Conservation (phyloP, 2,329 filamentous ascomycete species). For the Exserohilum turcica region DNA sequence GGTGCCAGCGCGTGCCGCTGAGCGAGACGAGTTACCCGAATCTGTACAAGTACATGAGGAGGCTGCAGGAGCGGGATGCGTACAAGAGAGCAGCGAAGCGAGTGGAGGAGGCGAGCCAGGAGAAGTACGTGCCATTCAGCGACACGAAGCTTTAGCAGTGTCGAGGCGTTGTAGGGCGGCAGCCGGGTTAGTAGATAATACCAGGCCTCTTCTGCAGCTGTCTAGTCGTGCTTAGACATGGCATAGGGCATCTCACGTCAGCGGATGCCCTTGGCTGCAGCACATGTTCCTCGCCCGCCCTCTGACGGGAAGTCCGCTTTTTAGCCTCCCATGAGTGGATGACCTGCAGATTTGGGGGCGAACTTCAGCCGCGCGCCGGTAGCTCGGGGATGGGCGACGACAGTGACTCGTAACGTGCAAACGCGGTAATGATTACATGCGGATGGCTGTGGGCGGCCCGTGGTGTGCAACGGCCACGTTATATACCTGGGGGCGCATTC, state of each 20-base stretch:
- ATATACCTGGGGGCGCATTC: background rate
- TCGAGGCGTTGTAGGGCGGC: background rate
- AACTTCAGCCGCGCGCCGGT: background rate
- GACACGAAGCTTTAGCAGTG: constrained; percentile 24
- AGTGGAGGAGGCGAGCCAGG: constrained; percentile 52
- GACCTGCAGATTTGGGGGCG: constrained; percentile 1
- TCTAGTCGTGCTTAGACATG: background rate
- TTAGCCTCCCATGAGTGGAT: background rate
- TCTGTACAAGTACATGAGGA: constrained; percentile 53
- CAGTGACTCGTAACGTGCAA: background rate
- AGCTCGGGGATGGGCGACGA: background rate
- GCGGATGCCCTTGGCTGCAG: background rate
- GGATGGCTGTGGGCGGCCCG: background rate
- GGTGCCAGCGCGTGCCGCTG: constrained; percentile 42
- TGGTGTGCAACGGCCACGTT: background rate
- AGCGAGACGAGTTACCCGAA: constrained; percentile 54
- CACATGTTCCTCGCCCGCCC: background rate
- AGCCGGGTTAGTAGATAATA: background rate
- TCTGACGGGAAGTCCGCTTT: background rate
- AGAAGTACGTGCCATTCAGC: constrained; percentile 43
- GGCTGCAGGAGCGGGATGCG: constrained; percentile 51
- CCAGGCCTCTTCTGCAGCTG: background rate
- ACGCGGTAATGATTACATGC: background rate
- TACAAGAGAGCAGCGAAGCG: constrained; percentile 57
- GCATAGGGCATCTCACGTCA: constrained; percentile 1